Evolutionary conservation across 169 alveolate genomes (phyloP), one percentile per base, ranked within the genome.

Genomic region (Eimeria sp.): DNA sequence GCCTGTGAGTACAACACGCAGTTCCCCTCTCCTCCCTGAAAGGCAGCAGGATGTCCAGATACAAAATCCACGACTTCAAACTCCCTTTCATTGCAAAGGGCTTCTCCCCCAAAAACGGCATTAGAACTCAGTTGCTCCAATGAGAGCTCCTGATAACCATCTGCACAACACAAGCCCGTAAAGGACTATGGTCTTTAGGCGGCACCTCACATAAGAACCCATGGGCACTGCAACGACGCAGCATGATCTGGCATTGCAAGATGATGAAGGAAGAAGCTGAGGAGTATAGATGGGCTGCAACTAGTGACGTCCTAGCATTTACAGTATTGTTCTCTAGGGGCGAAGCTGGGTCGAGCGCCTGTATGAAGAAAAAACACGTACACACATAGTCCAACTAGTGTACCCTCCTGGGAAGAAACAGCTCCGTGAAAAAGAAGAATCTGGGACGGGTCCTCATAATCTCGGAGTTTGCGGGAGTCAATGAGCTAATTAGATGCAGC

Each of bases 1-100:
- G 82, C 93, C 45, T 58, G 82, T 11, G 93, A 87, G 82, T 87
- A 87, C 63, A 87, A 16, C 93, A 87, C 5, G 93, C 93, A 87
- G 83, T 43, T 63, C 47, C 45, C 58, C 13, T 43, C 82, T 22
- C 27, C 76, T 10, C 82, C 67, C 54, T 18, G 65, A 43, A 61
- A 87, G 65, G 83, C 93, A 25, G 57, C 6, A 6, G 93, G 82
- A 63, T 87, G 93, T 20, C 93, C 93, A 9, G 54, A 20, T 43
- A 87, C 34, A 40, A 87, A 87, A 43, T 87, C 93, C 22, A 87
- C 93, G 80, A 87, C 67, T 61, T 63, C 22, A 7, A 87, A 49
- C 82, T 87, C 93, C n/a, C 61, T 34, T 34, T 87, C 72, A 27
- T 63, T 87, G 93, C 93, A 87, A 34, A 87, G 93, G 40, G 58